Percentiles rank a stretch among this genome's conserved stretches.
These are phyloP conservation scores for Saturnispora quitensis DNA, from an alignment of 805 yeast species.

Conservation along the genomic window DNA sequence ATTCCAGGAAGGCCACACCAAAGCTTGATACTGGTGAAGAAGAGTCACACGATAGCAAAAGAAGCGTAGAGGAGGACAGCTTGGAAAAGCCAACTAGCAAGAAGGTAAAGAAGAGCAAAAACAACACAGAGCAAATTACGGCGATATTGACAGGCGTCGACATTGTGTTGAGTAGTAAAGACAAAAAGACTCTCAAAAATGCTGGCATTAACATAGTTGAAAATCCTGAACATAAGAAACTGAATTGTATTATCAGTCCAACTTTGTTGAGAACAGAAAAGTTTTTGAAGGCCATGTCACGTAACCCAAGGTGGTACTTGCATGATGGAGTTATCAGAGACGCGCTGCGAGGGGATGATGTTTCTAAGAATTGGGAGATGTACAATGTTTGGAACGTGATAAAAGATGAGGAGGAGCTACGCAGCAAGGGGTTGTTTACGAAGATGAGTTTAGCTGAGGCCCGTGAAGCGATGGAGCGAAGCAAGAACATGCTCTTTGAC, in stretches of 20 bases:
- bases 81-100: neutral
- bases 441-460: neutral
- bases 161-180: slow-evolving; percentile 34
- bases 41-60: neutral
- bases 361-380: neutral
- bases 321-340: slow-evolving; percentile 47
- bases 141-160: slow-evolving; percentile 65
- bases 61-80: neutral
- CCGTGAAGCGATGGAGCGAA: neutral
- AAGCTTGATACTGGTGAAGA: neutral
- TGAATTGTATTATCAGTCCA: slow-evolving; percentile 63
- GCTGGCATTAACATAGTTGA: slow-evolving; percentile 48
- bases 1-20: neutral
- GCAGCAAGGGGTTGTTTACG: slow-evolving; percentile 17
- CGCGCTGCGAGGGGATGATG: slow-evolving; percentile 23
- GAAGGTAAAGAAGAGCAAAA: neutral
- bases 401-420: slow-evolving; percentile 24
- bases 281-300: slow-evolving; percentile 62
- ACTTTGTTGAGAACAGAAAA: slow-evolving; percentile 79
- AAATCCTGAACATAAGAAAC: slow-evolving; percentile 30
- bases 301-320: slow-evolving; percentile 41
- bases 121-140: slow-evolving; percentile 19
- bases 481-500: neutral
- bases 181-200: slow-evolving; percentile 33
- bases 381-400: slow-evolving; percentile 4